Base-by-base conservation (phyloP, 2,329 filamentous ascomycete genomes). In the Stachybotrys echinatus region DNA sequence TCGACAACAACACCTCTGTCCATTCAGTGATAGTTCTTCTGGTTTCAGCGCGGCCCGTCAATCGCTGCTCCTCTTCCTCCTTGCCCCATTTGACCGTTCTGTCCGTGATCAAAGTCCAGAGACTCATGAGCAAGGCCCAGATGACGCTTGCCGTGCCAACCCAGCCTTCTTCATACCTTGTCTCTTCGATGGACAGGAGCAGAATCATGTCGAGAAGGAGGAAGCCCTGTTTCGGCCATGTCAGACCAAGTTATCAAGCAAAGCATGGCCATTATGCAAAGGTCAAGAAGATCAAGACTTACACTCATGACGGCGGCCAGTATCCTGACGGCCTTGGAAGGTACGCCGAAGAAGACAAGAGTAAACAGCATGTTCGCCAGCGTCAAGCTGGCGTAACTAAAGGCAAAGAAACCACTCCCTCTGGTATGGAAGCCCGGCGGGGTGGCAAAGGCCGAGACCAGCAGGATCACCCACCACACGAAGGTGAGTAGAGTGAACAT, bases 331-430 rank as follows among this genome's bases (percentile, higher is more conserved):
- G 88, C 80, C 59, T 85, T 84, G 37, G 91, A 92, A 0, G 94
- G 94, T 2, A 87, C 82, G 19, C 87, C 76, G 67, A 97, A 97
- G 77, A 97, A 99, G 7, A 96, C 68, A 21, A 96, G 77, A 2
- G 84, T 82, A 46, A 91, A 83, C 5, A 90, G 67, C 39, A 96
- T 76, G 48, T 91, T 89, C 12, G 85, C 83, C 23, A 90, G 72
- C 1, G 92, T 85, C 53, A 97, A 68, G 47, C 85, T 90, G 5
- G 89, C 84, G 68, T 88, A 97, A 54, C 85, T 81, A 64, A 96
- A 95, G 51, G 89, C 82, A 66, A 90, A 90, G 79, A 96, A 99
- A 38, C 89, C 89, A n/a, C 91, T 94, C 5, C 94, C 94, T 48
- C 90, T 84, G 10, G 85, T 88, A 65, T 94, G 84, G 65, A 97